phyloP scores from a whole-genome alignment of 1,139 yeast genomes.

The Protomyces pachydermus region DNA sequence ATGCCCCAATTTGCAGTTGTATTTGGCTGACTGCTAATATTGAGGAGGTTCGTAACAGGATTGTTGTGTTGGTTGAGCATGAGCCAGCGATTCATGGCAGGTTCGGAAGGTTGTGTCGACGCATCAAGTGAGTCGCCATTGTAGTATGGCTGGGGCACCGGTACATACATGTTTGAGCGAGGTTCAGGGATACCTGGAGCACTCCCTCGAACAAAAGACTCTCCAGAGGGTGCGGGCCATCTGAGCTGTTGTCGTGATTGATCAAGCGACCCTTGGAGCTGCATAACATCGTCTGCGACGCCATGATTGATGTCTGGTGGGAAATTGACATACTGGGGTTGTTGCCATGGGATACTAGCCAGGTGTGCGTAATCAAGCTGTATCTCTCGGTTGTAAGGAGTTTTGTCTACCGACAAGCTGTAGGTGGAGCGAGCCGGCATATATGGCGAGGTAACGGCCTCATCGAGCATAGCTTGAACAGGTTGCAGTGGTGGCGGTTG shows the following conservation, averaged over 20 bases:
- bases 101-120: neutral
- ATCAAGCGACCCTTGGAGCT: neutral
- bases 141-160: neutral
- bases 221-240: neutral
- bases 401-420: neutral
- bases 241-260: neutral
- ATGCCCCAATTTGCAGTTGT: neutral
- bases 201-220: conserved; percentile 18
- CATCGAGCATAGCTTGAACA: neutral
- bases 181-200: neutral
- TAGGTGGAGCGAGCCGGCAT: neutral
- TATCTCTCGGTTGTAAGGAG: neutral
- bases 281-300: neutral
- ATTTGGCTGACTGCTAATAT: neutral
- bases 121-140: neutral
- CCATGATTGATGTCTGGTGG: neutral
- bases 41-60: conserved; percentile 15
- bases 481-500: neutral
- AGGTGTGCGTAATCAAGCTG: neutral
- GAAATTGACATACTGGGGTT: neutral
- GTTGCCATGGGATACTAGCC: neutral
- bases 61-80: conserved; percentile 10
- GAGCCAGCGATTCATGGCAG: conserved; percentile 14
- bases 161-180: neutral
- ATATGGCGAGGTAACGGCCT: neutral